These are phyloP conservation scores for Isatis tinctoria DNA, from an alignment of 345 rosid genomes.

Conservation along the genomic window DNA sequence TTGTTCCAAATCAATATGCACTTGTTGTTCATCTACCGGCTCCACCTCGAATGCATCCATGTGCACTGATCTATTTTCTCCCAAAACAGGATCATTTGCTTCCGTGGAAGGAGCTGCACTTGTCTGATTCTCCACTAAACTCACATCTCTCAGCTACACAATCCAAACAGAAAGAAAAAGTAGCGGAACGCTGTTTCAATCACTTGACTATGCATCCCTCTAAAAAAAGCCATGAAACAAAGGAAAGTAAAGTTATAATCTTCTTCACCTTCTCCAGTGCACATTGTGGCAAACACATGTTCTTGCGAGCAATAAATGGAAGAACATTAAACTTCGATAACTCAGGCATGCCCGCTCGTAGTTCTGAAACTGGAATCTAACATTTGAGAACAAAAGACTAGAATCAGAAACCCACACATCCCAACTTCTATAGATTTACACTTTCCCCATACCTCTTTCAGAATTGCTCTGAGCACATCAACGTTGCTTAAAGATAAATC, in stretches of 20 bases:
- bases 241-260: neutral
- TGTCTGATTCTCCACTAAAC: constrained; percentile 13
- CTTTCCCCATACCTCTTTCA: constrained; percentile 12
- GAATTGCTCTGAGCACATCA: constrained; percentile 23
- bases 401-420: neutral
- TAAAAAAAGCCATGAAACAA: neutral
- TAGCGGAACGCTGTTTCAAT: neutral
- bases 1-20: constrained; percentile 2
- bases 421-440: neutral
- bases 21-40: constrained; percentile 10
- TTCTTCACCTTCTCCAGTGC: constrained; percentile 27
- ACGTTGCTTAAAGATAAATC: constrained; percentile 17
- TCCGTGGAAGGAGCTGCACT: constrained; percentile 7
- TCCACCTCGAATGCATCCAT: constrained; percentile 18
- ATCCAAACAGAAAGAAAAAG: neutral
- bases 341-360: constrained; percentile 25
- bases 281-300: constrained; percentile 18
- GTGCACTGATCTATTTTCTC: constrained; percentile 8
- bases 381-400: neutral
- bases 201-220: neutral
- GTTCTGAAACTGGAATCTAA: constrained; percentile 26
- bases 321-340: constrained; percentile 27
- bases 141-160: constrained; percentile 18
- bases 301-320: constrained; percentile 35
- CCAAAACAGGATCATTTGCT: constrained; percentile 3